Percentiles rank a stretch among this genome's conserved stretches.
These are phyloP conservation scores for Dictyostelium gargantuum DNA, from an alignment of 208 protist genomes.

Conservation along the genomic window DNA sequence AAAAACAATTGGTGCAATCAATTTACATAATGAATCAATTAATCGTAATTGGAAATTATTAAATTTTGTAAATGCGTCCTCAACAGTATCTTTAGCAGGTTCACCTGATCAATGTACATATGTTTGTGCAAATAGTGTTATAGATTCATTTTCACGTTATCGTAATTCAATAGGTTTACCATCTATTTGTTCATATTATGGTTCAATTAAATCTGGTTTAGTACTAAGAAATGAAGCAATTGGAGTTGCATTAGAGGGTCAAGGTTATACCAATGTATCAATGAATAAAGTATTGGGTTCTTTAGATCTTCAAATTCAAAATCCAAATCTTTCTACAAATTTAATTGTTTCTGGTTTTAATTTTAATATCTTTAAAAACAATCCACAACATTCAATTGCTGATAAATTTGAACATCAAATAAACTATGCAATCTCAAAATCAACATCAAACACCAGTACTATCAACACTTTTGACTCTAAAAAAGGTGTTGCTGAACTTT, in stretches of 20 bases:
- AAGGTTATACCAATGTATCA: background rate
- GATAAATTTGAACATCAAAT: background rate
- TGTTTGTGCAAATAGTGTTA: conserved; percentile 2
- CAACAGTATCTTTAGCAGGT: background rate
- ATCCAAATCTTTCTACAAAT: background rate
- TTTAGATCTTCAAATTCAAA: background rate
- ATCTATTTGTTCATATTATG: background rate
- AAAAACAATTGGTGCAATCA: conserved; percentile 39
- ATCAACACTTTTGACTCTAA: background rate
- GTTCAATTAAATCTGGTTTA: background rate
- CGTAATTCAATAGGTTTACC: background rate
- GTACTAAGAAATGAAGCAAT: background rate
- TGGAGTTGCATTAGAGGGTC: background rate
- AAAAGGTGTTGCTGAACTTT: too few species aligned
- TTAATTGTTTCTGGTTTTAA: background rate
- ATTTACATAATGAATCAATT: background rate
- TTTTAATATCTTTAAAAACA: background rate
- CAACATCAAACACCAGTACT: background rate
- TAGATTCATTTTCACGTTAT: background rate
- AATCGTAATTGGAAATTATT: background rate
- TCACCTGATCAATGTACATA: background rate
- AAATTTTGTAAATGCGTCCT: background rate
- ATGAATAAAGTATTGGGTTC: background rate
- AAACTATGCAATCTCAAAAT: background rate
- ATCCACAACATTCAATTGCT: background rate